Conservation (phyloP, 148 eudicot species). For the Fallopia convolvulus region DNA sequence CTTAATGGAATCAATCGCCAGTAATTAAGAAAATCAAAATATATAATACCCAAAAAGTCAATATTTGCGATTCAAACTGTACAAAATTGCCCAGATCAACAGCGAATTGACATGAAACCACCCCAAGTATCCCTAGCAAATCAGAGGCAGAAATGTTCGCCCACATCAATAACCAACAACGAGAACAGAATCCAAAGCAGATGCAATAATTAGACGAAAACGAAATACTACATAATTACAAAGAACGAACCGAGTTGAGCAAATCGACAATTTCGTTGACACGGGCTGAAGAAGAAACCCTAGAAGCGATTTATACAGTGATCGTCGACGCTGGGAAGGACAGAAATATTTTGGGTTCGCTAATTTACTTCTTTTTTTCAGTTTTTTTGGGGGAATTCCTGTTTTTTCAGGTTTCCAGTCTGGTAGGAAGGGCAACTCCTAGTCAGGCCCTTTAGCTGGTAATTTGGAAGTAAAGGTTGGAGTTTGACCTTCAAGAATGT, state of each 20-base stretch:
- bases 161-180: slow-evolving; percentile 1
- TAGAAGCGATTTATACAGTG: neutral
- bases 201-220: neutral
- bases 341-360: neutral
- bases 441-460: neutral
- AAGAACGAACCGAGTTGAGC: neutral
- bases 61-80: neutral
- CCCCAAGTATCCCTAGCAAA: neutral
- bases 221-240: neutral
- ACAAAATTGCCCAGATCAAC: neutral
- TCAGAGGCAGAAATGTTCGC: neutral
- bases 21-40: neutral
- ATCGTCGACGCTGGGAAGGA: neutral
- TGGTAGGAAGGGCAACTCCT: neutral
- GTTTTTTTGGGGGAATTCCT: neutral
- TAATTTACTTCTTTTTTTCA: neutral
- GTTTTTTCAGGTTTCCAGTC: neutral
- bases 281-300: slow-evolving; percentile 3
- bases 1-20: neutral
- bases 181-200: neutral
- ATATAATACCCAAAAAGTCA: neutral
- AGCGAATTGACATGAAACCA: neutral
- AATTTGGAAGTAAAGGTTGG: neutral
- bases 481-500: neutral
- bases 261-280: neutral